Base-by-base conservation (phyloP, 495 filamentous ascomycete species). In the Peziza echinospora region DNA sequence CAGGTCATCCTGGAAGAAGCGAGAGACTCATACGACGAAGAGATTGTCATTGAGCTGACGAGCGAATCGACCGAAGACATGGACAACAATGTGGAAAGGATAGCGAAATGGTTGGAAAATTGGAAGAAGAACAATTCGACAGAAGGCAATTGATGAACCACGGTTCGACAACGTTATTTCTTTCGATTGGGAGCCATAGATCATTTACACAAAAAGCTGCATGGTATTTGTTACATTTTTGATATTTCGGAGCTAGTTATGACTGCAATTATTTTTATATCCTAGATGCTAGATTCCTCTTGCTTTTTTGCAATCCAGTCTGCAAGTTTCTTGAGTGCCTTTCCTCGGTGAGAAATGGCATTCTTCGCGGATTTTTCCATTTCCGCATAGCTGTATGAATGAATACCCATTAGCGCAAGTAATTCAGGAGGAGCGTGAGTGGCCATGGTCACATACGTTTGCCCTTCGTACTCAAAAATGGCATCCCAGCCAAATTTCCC, bases 351-450 rank as follows among this genome's bases (percentile, higher is more conserved):
- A 26, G 84, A 93, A 52, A 96, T 79, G 53, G 71, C 69, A 65
- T 96, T 96, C 79, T 99, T 99, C 58, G 77, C 76, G 23, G 63
- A 69, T 62, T 84, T 83, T 42, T 83, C 80, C 89, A 99, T 99
- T 66, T 99, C 89, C 21, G 89, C 91, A 58, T 92, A 78, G 5
- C 71, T 77, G 24, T 26, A 11, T 13, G n/a, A n/a, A n/a, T n/a
- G n/a, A n/a, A n/a, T n/a, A 22, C 4, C 28, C 25, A 37, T 21
- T 51, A 34, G 46, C 53, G 41, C 43, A 42, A 39, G 9, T 34
- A 24, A 16, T 5, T 40, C 8, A 16, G 5, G 7, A 26, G 11
- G 40, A 7, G 17, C 40, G 47, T 53, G n/a, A n/a, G n/a, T n/a
- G n/a, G n/a, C n/a, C n/a, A n/a, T n/a, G n/a, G n/a, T n/a, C 21